Conservation (phyloP, 768 basidiomycete species). For the Epithele typhae region DNA sequence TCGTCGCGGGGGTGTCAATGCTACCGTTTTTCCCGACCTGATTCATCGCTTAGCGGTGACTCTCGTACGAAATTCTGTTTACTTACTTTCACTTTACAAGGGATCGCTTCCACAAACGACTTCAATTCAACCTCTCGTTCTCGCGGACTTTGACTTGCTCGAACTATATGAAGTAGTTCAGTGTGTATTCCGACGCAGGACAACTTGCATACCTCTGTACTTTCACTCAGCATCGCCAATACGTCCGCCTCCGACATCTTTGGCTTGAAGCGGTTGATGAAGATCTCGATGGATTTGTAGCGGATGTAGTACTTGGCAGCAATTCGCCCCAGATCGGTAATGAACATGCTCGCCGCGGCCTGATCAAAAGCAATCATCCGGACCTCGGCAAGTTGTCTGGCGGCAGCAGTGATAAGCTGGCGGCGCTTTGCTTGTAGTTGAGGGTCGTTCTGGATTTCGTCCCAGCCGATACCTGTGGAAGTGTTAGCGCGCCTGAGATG, state of each 20-base stretch:
- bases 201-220: slow-evolving; percentile 85
- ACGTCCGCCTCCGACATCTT: slow-evolving; percentile 94
- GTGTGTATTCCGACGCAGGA: not conserved
- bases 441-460: slow-evolving; percentile 65
- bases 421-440: slow-evolving; percentile 65
- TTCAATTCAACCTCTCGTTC: slow-evolving; percentile 81
- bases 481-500: not conserved
- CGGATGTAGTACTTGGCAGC: slow-evolving; percentile 97
- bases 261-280: slow-evolving; percentile 71
- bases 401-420: slow-evolving; percentile 63
- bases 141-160: slow-evolving; percentile 94
- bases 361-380: slow-evolving; percentile 82
- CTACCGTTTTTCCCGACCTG: not conserved
- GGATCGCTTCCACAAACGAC: slow-evolving; percentile 55
- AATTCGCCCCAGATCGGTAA: slow-evolving; percentile 92
- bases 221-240: slow-evolving; percentile 79
- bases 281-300: slow-evolving; percentile 79
- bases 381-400: slow-evolving; percentile 57
- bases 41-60: too few relatives aligned
- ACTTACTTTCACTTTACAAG: slow-evolving; percentile 83
- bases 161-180: slow-evolving; percentile 48
- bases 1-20: slow-evolving; percentile 59
- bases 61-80: too few relatives aligned
- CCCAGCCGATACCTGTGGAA: slow-evolving; percentile 65
- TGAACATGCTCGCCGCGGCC: slow-evolving; percentile 51